Base-by-base conservation (phyloP, 768 basidiomycete species). In the Kwoniella dendrophila region DNA sequence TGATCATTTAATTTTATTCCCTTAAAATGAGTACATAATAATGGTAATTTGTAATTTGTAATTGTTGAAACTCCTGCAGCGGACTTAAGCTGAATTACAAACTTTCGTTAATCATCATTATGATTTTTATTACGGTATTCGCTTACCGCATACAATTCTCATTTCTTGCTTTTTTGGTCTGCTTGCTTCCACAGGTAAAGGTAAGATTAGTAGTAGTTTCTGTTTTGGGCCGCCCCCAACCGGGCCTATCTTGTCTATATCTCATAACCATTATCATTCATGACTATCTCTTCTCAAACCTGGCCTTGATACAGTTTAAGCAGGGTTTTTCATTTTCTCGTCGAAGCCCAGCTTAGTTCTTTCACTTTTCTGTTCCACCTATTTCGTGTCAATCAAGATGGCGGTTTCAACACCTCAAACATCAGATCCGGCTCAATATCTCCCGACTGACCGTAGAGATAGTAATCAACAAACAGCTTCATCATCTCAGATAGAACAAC, bases 321-420 rank as follows among this genome's bases (percentile, higher is more conserved):
- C 8, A 38, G 36, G 18, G 36, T 18, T 8, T 16, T 36, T 8
- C 34, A 36, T 36, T 8, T 8, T 36, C 2, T 27, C 12, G 2
- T 12, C 47, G 5, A n/a, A 14, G 3, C 5, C 12, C 27, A 27
- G 6, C 6, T 27, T 24, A 26, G 16, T 4, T 10, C 26, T 24
- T 24, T 8, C 8, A 12, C 47, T 12, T 11, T 5, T 30, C 4
- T 11, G 14, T 2, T 29, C 22, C 14, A 14, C 11, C 11, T 48
- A 7, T 3, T 30, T 34, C 18, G 32, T 33, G 16, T 10, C 18
- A 4, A 38, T 29, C 27, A 38, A 38, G 51, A 55, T 58, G 56
- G 47, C 56, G 47, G 56, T 58, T 33, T 47, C 56, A 27, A 58
- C 45, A n/a, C 56, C 56, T 22, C 47, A 58, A 24, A 24, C 55